Percentiles rank a stretch among this genome's conserved stretches.
Evolutionary conservation across 129 eudicot genomes (phyloP).

Genomic region (Centaurea solstitialis): DNA sequence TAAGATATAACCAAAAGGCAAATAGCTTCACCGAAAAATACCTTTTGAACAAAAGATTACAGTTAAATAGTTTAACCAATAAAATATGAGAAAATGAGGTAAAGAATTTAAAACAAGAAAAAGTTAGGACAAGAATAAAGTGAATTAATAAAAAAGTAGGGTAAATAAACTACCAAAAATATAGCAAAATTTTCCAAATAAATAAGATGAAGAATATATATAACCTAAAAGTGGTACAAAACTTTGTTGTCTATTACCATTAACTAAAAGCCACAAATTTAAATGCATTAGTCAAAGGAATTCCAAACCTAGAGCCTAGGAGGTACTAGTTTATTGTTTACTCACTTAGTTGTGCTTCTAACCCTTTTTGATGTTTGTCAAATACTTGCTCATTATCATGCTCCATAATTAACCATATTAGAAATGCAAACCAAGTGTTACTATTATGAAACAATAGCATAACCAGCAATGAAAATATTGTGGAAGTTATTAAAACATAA

Average conservation of each 20-base stretch:
- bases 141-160: neutral
- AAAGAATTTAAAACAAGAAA: neutral
- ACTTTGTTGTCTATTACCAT: conserved; percentile 28
- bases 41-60: neutral
- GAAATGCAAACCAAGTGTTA: neutral
- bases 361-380: conserved; percentile 14
- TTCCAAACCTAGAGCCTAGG: conserved; percentile 33
- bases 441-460: neutral
- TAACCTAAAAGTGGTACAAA: conserved; percentile 35
- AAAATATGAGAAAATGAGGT: neutral
- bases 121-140: neutral
- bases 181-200: conserved; percentile 7
- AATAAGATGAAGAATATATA: conserved; percentile 36
- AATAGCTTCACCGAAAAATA: neutral
- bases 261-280: conserved; percentile 29
- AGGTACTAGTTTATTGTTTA: conserved; percentile 21
- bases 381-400: conserved; percentile 17
- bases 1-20: neutral
- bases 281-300: conserved; percentile 38
- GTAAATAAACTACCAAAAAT: conserved; percentile 22
- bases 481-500: neutral
- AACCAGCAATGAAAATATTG: neutral
- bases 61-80: conserved; percentile 3
- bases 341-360: conserved; percentile 29
- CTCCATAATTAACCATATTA: conserved; percentile 11